Conservation (phyloP, 108 stramenopile genomes). For the Schizochytrium sp. region DNA sequence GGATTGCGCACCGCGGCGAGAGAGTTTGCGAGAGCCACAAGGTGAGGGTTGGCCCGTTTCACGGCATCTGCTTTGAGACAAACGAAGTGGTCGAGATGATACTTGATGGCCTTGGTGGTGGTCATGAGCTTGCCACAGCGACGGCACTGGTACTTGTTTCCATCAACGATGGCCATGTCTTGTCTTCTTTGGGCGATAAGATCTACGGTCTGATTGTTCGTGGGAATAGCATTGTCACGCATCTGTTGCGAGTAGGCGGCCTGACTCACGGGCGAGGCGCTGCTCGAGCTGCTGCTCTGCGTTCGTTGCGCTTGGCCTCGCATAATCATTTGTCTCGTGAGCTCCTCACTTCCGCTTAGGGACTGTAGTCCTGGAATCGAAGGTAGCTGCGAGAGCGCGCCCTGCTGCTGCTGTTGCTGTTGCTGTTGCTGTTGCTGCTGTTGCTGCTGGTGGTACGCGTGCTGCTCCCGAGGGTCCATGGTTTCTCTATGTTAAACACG, state of each 20-base stretch:
- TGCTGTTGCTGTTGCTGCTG: neutral
- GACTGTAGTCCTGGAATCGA: neutral
- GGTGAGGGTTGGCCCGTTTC: neutral
- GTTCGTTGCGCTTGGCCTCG: neutral
- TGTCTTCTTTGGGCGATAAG: too few relatives aligned
- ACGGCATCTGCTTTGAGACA: neutral
- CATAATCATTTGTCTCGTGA: neutral
- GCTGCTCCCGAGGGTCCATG: neutral
- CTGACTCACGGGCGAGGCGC: neutral
- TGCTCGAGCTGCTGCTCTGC: neutral
- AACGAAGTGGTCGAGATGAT: neutral
- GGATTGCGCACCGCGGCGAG: neutral
- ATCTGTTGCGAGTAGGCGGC: too few relatives aligned
- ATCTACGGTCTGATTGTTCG: too few relatives aligned
- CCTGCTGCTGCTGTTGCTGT: neutral
- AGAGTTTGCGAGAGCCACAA: neutral
- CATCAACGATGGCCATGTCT: too few relatives aligned
- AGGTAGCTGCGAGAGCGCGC: neutral
- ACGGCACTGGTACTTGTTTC: neutral
- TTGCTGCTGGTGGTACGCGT: neutral
- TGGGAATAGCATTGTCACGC: too few relatives aligned
- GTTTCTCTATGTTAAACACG: neutral
- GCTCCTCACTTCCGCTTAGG: neutral
- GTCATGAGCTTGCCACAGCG: neutral
- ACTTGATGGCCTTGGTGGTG: neutral